A percentile compares a stretch with the other conserved stretches of the same genome.
Conservation (phyloP, 495 filamentous ascomycete species). For the Melanomma pulvis-pyrius region DNA sequence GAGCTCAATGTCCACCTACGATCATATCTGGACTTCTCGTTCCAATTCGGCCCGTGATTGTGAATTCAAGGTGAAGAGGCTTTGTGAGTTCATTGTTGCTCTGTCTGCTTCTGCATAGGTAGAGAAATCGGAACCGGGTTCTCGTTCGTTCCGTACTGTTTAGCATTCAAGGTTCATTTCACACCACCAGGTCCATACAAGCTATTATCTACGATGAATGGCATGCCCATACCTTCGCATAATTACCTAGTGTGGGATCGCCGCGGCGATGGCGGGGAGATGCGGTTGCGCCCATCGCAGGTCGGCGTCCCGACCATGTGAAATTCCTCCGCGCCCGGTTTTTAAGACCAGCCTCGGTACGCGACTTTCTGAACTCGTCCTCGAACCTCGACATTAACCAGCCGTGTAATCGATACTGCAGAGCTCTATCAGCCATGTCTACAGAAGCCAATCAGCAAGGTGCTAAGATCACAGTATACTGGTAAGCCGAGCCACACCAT, state of each 20-base stretch:
- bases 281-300: background rate
- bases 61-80: no score
- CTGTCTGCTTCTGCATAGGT: no score
- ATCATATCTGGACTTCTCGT: no score
- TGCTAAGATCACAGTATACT: conserved; percentile 75
- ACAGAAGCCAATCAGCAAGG: conserved; percentile 37
- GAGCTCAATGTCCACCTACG: background rate
- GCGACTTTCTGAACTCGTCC: background rate
- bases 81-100: no score
- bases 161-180: background rate
- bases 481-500: conserved; percentile 53
- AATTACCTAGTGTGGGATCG: no score
- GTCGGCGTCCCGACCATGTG: background rate
- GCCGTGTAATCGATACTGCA: background rate
- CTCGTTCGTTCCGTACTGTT: background rate
- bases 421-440: conserved; percentile 15
- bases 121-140: no score
- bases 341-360: background rate
- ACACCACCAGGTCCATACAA: background rate
- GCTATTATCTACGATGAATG: no score
- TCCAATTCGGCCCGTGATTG: no score
- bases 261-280: background rate
- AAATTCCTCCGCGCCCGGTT: background rate
- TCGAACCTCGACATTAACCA: background rate
- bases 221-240: no score